Evolutionary conservation across 306 rosid genomes (phyloP).

Genomic region (Castanopsis chinensis): DNA sequence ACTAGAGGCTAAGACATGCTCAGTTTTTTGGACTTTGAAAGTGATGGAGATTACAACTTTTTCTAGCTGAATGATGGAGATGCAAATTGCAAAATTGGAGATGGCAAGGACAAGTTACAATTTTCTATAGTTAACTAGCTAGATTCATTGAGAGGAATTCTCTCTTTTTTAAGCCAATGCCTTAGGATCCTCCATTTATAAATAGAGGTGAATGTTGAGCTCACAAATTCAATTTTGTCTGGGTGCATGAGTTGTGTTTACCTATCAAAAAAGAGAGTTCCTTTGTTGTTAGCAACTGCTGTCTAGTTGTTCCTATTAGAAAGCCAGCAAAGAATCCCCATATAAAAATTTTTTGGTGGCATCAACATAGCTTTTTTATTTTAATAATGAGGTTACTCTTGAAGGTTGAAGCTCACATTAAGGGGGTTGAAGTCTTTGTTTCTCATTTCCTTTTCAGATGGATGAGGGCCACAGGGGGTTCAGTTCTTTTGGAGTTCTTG

Average conservation of each 20-base stretch:
- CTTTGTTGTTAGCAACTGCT: too few species aligned
- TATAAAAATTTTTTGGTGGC: not conserved
- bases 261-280: not conserved
- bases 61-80: not conserved
- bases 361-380: too few species aligned
- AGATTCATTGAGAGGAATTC: not conserved
- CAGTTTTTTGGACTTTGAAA: not conserved
- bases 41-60: too few species aligned
- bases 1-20: not conserved
- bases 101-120: not conserved
- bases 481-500: too few species aligned
- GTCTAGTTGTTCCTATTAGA: not conserved
- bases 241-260: not conserved
- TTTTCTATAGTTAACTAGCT: not conserved
- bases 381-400: too few species aligned
- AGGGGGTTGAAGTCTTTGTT: too few species aligned
- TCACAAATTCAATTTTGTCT: not conserved
- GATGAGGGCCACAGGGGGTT: too few species aligned
- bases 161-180: not conserved
- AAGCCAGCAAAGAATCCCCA: not conserved
- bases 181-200: not conserved
- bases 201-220: not conserved
- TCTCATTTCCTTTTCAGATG: too few species aligned
- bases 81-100: not conserved
- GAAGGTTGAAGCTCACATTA: too few species aligned